A percentile compares a stretch with the other conserved stretches of the same genome.
Conservation (phyloP, 2,329 filamentous ascomycete genomes). For the Aspergillus udagawae region DNA sequence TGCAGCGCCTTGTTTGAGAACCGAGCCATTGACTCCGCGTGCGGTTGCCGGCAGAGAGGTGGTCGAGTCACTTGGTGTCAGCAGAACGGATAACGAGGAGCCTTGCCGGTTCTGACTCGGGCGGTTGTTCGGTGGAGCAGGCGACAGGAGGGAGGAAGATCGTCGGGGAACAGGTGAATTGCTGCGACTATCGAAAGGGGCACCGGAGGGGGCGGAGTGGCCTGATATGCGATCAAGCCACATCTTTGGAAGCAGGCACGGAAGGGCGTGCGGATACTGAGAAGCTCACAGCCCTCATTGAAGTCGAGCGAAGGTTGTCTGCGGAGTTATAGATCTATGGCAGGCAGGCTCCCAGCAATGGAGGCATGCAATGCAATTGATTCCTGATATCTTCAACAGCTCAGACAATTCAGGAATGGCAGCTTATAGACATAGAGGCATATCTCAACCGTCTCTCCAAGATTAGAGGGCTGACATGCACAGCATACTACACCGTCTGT, state of each 20-base stretch:
- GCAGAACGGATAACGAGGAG: slow-evolving; percentile 73
- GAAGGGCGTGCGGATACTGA: slow-evolving; percentile 10
- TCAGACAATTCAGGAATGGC: not conserved
- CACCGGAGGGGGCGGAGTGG: slow-evolving; percentile 62
- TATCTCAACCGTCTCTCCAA: not conserved
- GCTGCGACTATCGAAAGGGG: slow-evolving; percentile 59
- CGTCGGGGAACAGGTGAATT: slow-evolving; percentile 68
- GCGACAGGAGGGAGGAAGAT: slow-evolving; percentile 64
- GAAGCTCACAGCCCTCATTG: slow-evolving; percentile 10
- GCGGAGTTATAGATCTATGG: not conserved
- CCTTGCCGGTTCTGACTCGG: slow-evolving; percentile 65
- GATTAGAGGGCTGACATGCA: not conserved
- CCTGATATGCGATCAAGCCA: slow-evolving; percentile 86
- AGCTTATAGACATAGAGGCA: not conserved
- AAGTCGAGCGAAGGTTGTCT: not conserved
- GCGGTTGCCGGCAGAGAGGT: slow-evolving; percentile 67
- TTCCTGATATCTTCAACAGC: not conserved
- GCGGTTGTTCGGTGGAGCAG: slow-evolving; percentile 64
- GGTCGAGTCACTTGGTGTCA: slow-evolving; percentile 69
- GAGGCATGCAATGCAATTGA: not conserved
- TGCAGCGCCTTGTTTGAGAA: slow-evolving; percentile 56
- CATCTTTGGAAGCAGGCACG: slow-evolving; percentile 50
- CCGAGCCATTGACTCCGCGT: slow-evolving; percentile 64
- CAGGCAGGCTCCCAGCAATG: not conserved
- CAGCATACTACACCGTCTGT: not conserved